Evolutionary conservation across 1,139 yeast species (phyloP).

Genomic region (Yamadazyma aaseri): DNA sequence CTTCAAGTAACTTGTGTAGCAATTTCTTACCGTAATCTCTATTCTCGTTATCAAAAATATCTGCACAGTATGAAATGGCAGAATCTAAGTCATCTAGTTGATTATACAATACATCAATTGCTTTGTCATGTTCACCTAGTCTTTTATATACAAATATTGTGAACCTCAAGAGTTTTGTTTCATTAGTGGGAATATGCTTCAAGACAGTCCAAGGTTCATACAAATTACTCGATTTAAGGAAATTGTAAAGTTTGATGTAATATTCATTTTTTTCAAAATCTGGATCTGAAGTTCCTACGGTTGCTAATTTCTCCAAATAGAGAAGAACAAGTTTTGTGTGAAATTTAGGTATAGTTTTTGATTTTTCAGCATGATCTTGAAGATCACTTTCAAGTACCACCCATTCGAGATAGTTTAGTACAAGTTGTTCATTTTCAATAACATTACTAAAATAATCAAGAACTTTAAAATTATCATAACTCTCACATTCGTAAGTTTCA

Average conservation of each 20-base stretch:
- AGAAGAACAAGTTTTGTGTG: conserved; percentile 56
- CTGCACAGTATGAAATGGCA: conserved; percentile 63
- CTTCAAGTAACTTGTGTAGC: conserved; percentile 39
- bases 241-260: conserved; percentile 35
- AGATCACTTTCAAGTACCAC: conserved; percentile 43
- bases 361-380: conserved; percentile 38
- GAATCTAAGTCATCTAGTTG: conserved; percentile 56
- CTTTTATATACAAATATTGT: conserved; percentile 60
- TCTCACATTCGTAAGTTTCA: conserved; percentile 61
- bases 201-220: conserved; percentile 51
- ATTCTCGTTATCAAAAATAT: conserved; percentile 42
- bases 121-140: conserved; percentile 61
- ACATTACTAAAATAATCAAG: conserved; percentile 42
- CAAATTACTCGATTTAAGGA: conserved; percentile 32
- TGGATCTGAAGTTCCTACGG: conserved; percentile 15
- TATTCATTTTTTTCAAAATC: conserved; percentile 17
- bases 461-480: conserved; percentile 54
- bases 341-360: conserved; percentile 27
- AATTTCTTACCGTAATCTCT: conserved; percentile 37
- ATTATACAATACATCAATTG: conserved; percentile 61
- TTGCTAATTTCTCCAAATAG: conserved; percentile 45
- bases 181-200: conserved; percentile 36
- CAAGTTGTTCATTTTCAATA: conserved; percentile 30
- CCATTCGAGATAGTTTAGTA: conserved; percentile 64
- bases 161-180: conserved; percentile 38